Evolutionary conservation across 2,329 filamentous ascomycete species (phyloP).

Genomic region (Leptodontidium sp.): DNA sequence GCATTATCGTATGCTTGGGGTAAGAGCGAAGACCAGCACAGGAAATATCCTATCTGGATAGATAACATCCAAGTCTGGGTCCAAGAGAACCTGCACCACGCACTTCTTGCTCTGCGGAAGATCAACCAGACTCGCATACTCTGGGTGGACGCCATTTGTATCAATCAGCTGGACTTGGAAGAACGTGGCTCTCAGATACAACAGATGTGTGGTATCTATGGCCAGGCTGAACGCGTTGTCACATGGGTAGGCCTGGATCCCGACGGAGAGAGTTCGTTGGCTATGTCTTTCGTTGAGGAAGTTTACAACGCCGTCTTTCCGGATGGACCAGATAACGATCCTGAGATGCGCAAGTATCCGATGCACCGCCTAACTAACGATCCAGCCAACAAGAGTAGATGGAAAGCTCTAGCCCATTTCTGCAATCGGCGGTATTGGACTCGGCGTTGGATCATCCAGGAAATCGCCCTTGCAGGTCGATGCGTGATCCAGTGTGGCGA

Average conservation of each 20-base stretch:
- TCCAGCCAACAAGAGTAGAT: background rate
- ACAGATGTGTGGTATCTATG: slow-evolving; percentile 7
- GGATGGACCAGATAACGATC: background rate
- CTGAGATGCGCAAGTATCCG: background rate
- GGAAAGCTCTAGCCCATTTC: background rate
- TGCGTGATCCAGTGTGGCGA: slow-evolving; percentile 3
- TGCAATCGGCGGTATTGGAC: slow-evolving; percentile 2
- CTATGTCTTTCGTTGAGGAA: background rate
- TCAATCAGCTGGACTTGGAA: background rate
- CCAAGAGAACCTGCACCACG: background rate
- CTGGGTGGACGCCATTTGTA: background rate
- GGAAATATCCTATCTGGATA: background rate
- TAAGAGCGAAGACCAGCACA: background rate
- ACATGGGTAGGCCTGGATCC: no score
- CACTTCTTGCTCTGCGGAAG: background rate
- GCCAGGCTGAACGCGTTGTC: background rate
- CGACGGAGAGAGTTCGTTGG: background rate
- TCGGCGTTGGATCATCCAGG: slow-evolving; percentile 7
- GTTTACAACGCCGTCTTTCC: background rate
- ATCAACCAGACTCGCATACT: background rate
- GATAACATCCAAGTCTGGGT: background rate
- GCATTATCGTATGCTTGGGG: slow-evolving; percentile 7
- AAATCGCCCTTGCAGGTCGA: background rate
- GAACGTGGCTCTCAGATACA: slow-evolving; percentile 3
- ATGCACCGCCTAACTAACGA: background rate